Percentiles rank a stretch among this genome's conserved stretches.
Conservation (phyloP, 2,329 filamentous ascomycete genomes). For the Monosporascus ibericus region DNA sequence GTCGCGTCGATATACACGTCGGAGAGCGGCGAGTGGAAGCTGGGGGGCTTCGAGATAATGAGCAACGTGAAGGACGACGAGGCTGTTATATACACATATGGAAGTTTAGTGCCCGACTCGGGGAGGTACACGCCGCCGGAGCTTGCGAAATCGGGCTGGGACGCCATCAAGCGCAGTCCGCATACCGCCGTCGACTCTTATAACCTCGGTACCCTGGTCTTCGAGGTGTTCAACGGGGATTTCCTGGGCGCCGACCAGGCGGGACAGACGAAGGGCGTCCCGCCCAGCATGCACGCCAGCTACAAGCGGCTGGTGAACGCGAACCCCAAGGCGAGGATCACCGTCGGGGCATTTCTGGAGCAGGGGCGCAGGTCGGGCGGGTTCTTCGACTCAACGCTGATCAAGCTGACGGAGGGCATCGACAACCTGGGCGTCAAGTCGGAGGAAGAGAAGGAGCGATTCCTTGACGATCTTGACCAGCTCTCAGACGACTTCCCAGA, state of each 20-base stretch:
- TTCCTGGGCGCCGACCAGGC: constrained; percentile 73
- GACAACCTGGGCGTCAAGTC: constrained; percentile 88
- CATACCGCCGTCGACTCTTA: constrained; percentile 82
- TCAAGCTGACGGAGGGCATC: constrained; percentile 86
- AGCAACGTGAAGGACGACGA: constrained; percentile 97
- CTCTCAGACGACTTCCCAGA: constrained; percentile 92
- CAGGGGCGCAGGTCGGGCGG: constrained; percentile 76
- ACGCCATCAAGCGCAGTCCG: constrained; percentile 76
- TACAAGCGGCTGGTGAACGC: constrained; percentile 86
- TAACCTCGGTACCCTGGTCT: constrained; percentile 75
- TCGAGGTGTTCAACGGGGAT: constrained; percentile 85
- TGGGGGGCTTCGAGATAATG: constrained; percentile 87
- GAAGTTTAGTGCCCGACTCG: constrained; percentile 79
- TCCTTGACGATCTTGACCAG: constrained; percentile 80
- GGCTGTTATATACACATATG: constrained; percentile 87
- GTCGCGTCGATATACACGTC: constrained; percentile 86
- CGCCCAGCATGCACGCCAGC: constrained; percentile 79
- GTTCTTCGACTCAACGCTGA: constrained; percentile 90
- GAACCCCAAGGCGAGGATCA: constrained; percentile 84
- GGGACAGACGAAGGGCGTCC: constrained; percentile 79
- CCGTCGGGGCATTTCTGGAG: constrained; percentile 79
- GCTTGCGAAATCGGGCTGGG: constrained; percentile 82
- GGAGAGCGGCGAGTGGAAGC: constrained; percentile 96
- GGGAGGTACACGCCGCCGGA: constrained; percentile 83
- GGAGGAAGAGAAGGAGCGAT: constrained; percentile 75